Evolutionary conservation across 768 basidiomycete genomes (phyloP).

Genomic region (Leccinum pellstonianum): DNA sequence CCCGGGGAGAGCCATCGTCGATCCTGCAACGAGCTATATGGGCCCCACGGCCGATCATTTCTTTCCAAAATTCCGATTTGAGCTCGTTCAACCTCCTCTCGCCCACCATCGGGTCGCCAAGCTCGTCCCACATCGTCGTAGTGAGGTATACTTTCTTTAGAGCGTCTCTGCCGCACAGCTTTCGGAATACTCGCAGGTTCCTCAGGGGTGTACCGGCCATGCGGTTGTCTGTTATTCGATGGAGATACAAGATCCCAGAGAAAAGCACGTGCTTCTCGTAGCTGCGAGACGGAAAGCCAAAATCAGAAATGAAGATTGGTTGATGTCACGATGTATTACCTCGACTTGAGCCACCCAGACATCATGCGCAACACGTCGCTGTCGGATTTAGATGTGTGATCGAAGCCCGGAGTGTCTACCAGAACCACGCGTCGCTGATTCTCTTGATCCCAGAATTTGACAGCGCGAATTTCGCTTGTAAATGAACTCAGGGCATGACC

Average conservation of each 20-base stretch:
- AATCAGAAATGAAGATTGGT: not conserved
- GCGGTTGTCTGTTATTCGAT: slow-evolving; percentile 40
- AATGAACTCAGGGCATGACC: slow-evolving; percentile 16
- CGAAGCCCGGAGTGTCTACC: slow-evolving; percentile 29
- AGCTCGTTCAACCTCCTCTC: slow-evolving; percentile 9
- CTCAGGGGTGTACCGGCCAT: slow-evolving; percentile 34
- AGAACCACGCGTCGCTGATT: slow-evolving; percentile 9
- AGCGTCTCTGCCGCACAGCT: slow-evolving; percentile 29
- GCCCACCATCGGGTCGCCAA: slow-evolving; percentile 24
- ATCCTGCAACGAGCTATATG: slow-evolving; percentile 4
- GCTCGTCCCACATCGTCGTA: slow-evolving; percentile 30
- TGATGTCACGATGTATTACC: not conserved
- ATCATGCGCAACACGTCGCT: slow-evolving; percentile 11
- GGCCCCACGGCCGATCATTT: slow-evolving; percentile 5
- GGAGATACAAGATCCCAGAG: slow-evolving; percentile 39
- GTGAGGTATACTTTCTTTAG: slow-evolving; percentile 33
- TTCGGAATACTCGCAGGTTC: slow-evolving; percentile 35
- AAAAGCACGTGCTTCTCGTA: slow-evolving; percentile 16
- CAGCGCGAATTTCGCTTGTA: slow-evolving; percentile 6
- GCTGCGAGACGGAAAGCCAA: not conserved
- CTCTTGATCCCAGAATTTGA: slow-evolving; percentile 8
- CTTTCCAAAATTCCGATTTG: not conserved
- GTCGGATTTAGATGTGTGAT: slow-evolving; percentile 18
- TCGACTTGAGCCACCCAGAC: slow-evolving; percentile 15
- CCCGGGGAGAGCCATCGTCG: slow-evolving; percentile 6